Evolutionary conservation across 345 rosid genomes (phyloP).

Genomic region (Salix suchowensis): DNA sequence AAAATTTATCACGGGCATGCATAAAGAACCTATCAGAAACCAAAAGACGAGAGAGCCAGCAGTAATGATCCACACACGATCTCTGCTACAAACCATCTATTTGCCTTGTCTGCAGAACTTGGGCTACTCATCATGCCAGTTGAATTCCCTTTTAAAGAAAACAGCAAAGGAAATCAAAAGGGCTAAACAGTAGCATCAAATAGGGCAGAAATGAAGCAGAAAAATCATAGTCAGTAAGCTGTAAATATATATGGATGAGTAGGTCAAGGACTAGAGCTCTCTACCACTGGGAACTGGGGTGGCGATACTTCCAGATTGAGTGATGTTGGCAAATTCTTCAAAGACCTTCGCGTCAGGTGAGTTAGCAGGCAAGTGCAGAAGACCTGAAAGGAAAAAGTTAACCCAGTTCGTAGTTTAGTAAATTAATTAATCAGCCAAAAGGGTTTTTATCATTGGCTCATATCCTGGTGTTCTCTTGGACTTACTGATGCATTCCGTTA

Average conservation of each 20-base stretch:
- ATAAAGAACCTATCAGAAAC: neutral
- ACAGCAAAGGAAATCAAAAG: neutral
- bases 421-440: neutral
- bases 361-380: conserved; percentile 58
- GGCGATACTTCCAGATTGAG: conserved; percentile 15
- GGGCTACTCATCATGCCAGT: neutral
- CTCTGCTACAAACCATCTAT: conserved; percentile 32
- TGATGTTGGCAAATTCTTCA: conserved; percentile 45
- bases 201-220: too few species aligned
- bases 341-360: conserved; percentile 65
- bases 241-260: neutral
- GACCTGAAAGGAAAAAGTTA: conserved; percentile 23
- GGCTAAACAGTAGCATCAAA: neutral
- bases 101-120: conserved; percentile 26
- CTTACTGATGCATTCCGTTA: conserved; percentile 61
- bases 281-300: conserved; percentile 37
- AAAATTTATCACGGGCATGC: too few species aligned
- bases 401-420: neutral
- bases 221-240: too few species aligned
- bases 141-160: conserved; percentile 13
- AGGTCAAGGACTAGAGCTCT: neutral
- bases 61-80: conserved; percentile 21
- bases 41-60: conserved; percentile 9
- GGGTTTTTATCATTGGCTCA: too few species aligned
- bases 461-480: neutral